Conservation (phyloP, 495 filamentous ascomycete genomes). For the Xylaria bambusicola region DNA sequence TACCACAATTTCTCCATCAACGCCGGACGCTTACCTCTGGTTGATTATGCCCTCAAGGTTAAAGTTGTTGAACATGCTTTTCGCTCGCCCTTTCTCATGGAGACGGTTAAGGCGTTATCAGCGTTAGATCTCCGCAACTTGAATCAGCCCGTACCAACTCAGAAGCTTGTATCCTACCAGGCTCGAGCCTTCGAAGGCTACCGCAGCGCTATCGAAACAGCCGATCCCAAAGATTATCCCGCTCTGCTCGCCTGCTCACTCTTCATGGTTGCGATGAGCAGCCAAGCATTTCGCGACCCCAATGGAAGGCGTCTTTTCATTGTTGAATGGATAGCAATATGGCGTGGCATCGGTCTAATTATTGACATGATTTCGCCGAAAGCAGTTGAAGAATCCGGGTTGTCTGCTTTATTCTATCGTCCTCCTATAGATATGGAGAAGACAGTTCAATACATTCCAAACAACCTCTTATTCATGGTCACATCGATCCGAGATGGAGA, state of each 20-base stretch:
- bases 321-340: constrained; percentile 50
- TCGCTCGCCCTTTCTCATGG: constrained; percentile 51
- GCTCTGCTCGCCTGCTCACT: constrained; percentile 46
- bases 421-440: constrained; percentile 41
- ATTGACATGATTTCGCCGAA: constrained; percentile 33
- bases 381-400: constrained; percentile 31
- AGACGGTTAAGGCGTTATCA: constrained; percentile 49
- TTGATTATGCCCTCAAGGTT: constrained; percentile 44
- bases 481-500: constrained; percentile 36
- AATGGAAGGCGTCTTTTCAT: constrained; percentile 40
- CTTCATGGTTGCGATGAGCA: constrained; percentile 42
- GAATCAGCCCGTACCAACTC: constrained; percentile 25
- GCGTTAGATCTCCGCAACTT: constrained; percentile 45
- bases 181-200: constrained; percentile 45
- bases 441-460: constrained; percentile 37
- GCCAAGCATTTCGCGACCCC: constrained; percentile 43
- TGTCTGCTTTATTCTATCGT: constrained; percentile 40
- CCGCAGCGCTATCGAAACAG: constrained; percentile 44
- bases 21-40: constrained; percentile 24
- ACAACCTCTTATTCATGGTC: constrained; percentile 47
- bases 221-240: constrained; percentile 39
- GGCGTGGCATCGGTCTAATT: constrained; percentile 47
- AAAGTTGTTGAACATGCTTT: constrained; percentile 50
- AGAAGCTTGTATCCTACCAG: constrained; percentile 41
- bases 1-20: constrained; percentile 43